Conservation (phyloP, 164 flowering plant species). For the Aristolochia contorta region DNA sequence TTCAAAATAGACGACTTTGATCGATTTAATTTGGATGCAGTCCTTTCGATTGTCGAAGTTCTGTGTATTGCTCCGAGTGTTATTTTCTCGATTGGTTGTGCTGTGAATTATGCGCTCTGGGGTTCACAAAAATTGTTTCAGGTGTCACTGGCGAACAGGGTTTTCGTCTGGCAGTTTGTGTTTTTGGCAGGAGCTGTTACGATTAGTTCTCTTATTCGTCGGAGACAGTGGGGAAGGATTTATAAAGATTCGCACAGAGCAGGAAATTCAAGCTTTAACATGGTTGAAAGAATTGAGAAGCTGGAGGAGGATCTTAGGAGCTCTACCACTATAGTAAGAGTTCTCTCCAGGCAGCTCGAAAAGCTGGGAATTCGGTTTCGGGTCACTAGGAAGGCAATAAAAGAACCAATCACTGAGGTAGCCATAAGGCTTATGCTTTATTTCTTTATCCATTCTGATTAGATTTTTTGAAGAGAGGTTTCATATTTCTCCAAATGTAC, state of each 20-base stretch:
- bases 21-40: conserved; percentile 23
- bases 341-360: conserved; percentile 85
- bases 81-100: conserved; percentile 33
- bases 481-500: too few species aligned
- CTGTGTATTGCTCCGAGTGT: conserved; percentile 46
- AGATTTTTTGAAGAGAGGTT: background rate
- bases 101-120: conserved; percentile 26
- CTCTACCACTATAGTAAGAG: conserved; percentile 45
- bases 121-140: conserved; percentile 20
- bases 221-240: conserved; percentile 67
- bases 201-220: conserved; percentile 51
- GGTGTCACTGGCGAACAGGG: conserved; percentile 25
- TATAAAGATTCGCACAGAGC: conserved; percentile 17
- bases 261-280: conserved; percentile 25
- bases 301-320: conserved; percentile 77
- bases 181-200: conserved; percentile 42
- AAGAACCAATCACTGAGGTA: conserved; percentile 83
- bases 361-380: conserved; percentile 88
- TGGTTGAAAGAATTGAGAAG: conserved; percentile 70
- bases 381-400: conserved; percentile 64
- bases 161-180: conserved; percentile 40
- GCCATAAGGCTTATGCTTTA: background rate
- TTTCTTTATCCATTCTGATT: background rate
- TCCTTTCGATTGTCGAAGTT: conserved; percentile 47
- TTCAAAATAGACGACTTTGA: background rate